Conservation (phyloP, 768 basidiomycete genomes). For the Galerina sulciceps region DNA sequence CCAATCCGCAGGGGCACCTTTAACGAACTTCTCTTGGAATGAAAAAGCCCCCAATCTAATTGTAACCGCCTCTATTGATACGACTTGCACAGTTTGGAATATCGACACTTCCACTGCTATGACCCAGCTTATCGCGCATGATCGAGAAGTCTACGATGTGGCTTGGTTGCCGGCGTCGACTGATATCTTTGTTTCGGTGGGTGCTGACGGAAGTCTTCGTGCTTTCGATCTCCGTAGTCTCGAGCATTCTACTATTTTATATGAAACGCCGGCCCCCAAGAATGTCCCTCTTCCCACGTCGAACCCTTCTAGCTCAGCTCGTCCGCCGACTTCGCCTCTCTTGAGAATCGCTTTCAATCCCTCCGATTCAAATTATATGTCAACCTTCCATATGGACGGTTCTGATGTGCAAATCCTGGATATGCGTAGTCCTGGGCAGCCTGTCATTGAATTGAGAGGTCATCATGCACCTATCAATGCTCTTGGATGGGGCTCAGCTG, state of each 20-base stretch:
- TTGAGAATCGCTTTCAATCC: slow-evolving; percentile 92
- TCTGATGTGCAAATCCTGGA: slow-evolving; percentile 90
- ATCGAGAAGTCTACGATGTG: slow-evolving; percentile 95
- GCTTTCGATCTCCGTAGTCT: slow-evolving; percentile 96
- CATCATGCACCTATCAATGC: slow-evolving; percentile 86
- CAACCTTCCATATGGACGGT: slow-evolving; percentile 95
- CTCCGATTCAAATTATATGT: slow-evolving; percentile 91
- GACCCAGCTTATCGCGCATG: slow-evolving; percentile 97
- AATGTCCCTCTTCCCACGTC: slow-evolving; percentile 61
- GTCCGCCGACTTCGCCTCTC: slow-evolving; percentile 80
- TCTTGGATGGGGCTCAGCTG: slow-evolving; percentile 87
- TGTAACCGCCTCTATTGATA: slow-evolving; percentile 98
- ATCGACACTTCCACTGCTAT: slow-evolving; percentile 92
- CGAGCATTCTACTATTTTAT: slow-evolving; percentile 98
- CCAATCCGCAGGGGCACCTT: slow-evolving; percentile 81
- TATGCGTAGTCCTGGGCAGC: slow-evolving; percentile 95
- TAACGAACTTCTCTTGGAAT: slow-evolving; percentile 99
- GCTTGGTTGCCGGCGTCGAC: slow-evolving; percentile 98
- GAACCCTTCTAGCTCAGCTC: slow-evolving; percentile 61
- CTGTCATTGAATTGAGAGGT: slow-evolving; percentile 88
- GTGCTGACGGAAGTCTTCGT: slow-evolving; percentile 94
- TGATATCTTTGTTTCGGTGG: slow-evolving; percentile 97
- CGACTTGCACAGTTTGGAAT: slow-evolving; percentile 99
- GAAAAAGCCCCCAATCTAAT: slow-evolving; percentile 88
- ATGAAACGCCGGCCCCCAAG: slow-evolving; percentile 88